These are phyloP conservation scores for Lentinula guzmanii DNA, from an alignment of 768 basidiomycete genomes.

Conservation along the genomic window DNA sequence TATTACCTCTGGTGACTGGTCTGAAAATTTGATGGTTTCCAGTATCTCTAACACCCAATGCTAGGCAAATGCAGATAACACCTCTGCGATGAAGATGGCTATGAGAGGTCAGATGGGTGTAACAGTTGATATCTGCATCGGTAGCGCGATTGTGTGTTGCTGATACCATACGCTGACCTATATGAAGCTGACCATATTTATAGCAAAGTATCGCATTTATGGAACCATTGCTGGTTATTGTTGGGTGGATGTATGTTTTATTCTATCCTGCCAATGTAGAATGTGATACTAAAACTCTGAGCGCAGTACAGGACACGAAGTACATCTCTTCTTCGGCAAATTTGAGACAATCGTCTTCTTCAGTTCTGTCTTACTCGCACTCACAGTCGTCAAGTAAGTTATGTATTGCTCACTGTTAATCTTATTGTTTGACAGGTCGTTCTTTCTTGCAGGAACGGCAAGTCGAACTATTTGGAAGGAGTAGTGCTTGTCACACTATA, in stretches of 20 bases:
- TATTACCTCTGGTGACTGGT: slow-evolving; percentile 63
- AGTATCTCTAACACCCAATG: too few relatives aligned
- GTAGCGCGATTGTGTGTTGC: slow-evolving; percentile 68
- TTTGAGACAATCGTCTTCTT: slow-evolving; percentile 88
- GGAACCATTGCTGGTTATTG: slow-evolving; percentile 81
- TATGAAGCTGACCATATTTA: not conserved
- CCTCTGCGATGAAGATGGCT: slow-evolving; percentile 78
- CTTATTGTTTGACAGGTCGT: not conserved
- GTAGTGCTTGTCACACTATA: slow-evolving; percentile 72
- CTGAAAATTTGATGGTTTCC: too few relatives aligned
- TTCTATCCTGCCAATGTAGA: not conserved
- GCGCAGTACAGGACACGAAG: slow-evolving; percentile 44
- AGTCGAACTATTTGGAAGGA: slow-evolving; percentile 90
- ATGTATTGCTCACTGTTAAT: not conserved
- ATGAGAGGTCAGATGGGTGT: slow-evolving; percentile 65
- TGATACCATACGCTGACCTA: not conserved
- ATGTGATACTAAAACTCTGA: not conserved
- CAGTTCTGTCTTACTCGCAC: slow-evolving; percentile 82
- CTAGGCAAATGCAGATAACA: slow-evolving; percentile 63
- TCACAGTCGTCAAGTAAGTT: slow-evolving; percentile 62
- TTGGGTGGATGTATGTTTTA: slow-evolving; percentile 65
- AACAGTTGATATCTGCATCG: slow-evolving; percentile 75
- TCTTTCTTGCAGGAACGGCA: slow-evolving; percentile 46
- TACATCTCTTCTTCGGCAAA: slow-evolving; percentile 79
- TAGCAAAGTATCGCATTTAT: slow-evolving; percentile 87